Conservation (phyloP, 495 filamentous ascomycete species). For the Extremus antarcticus region DNA sequence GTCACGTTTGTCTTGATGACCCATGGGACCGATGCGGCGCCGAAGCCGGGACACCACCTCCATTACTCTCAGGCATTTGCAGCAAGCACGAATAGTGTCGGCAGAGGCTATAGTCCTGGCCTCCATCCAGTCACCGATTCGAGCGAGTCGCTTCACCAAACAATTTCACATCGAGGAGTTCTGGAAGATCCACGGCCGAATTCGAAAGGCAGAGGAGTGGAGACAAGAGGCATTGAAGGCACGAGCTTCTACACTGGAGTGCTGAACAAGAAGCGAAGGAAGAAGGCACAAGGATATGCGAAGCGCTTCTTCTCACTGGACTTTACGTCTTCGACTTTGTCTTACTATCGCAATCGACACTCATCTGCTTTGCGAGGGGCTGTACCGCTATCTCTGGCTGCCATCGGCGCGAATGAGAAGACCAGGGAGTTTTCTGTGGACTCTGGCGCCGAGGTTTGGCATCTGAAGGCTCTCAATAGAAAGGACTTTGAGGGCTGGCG, state of each 20-base stretch:
- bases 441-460: slow-evolving; percentile 94
- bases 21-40: slow-evolving; percentile 74
- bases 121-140: slow-evolving; percentile 25
- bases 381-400: slow-evolving; percentile 82
- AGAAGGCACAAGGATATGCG: slow-evolving; percentile 87
- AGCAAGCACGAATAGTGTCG: slow-evolving; percentile 41
- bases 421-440: slow-evolving; percentile 90
- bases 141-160: slow-evolving; percentile 24
- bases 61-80: slow-evolving; percentile 42
- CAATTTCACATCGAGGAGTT: slow-evolving; percentile 1
- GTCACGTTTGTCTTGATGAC: slow-evolving; percentile 89
- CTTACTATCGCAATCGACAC: slow-evolving; percentile 89
- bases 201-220: slow-evolving; percentile 16
- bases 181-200: slow-evolving; percentile 22
- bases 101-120: slow-evolving; percentile 29
- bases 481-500: slow-evolving; percentile 84
- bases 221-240: slow-evolving; percentile 11
- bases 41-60: slow-evolving; percentile 64
- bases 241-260: slow-evolving; percentile 64
- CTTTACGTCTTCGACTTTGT: slow-evolving; percentile 79
- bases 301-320: slow-evolving; percentile 90
- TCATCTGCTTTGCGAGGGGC: slow-evolving; percentile 83
- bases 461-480: slow-evolving; percentile 70
- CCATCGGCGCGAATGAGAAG: slow-evolving; percentile 75
- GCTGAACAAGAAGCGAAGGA: slow-evolving; percentile 78